These are phyloP conservation scores for Apodospora peruviana DNA, from an alignment of 495 filamentous ascomycete species.

Conservation along the genomic window DNA sequence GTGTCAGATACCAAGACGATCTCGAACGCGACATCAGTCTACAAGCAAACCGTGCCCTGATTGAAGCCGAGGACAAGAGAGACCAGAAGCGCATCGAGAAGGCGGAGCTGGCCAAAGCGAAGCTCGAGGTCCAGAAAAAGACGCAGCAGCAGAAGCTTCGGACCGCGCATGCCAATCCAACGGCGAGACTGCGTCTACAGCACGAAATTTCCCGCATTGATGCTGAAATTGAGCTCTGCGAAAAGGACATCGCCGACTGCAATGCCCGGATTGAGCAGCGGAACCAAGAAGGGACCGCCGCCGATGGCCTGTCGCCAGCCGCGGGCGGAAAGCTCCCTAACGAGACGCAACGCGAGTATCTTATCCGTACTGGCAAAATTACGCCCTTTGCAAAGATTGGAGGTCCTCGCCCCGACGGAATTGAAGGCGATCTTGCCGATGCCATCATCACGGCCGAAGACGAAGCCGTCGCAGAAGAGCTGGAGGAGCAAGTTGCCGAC, in stretches of 20 bases:
- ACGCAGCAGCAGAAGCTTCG: conserved; percentile 39
- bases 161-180: conserved; percentile 30
- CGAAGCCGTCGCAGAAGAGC: conserved; percentile 41
- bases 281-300: conserved; percentile 44
- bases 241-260: conserved; percentile 71
- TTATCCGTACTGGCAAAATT: conserved; percentile 95
- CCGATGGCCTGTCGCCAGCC: conserved; percentile 34
- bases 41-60: conserved; percentile 71
- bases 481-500: conserved; percentile 52
- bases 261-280: conserved; percentile 71
- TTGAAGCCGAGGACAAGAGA: conserved; percentile 78
- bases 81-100: conserved; percentile 84
- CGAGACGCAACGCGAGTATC: conserved; percentile 80
- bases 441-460: conserved; percentile 75
- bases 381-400: conserved; percentile 82
- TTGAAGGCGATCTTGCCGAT: conserved; percentile 59
- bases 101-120: conserved; percentile 54
- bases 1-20: conserved; percentile 79
- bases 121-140: conserved; percentile 37
- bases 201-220: conserved; percentile 60
- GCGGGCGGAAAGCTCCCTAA: conserved; percentile 53
- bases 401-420: conserved; percentile 44
- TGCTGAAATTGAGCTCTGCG: conserved; percentile 51
- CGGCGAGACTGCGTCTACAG: conserved; percentile 42
- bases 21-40: conserved; percentile 67